phyloP scores from a whole-genome alignment of 176 grass and related monocot species.

The Ensete glaucum region DNA sequence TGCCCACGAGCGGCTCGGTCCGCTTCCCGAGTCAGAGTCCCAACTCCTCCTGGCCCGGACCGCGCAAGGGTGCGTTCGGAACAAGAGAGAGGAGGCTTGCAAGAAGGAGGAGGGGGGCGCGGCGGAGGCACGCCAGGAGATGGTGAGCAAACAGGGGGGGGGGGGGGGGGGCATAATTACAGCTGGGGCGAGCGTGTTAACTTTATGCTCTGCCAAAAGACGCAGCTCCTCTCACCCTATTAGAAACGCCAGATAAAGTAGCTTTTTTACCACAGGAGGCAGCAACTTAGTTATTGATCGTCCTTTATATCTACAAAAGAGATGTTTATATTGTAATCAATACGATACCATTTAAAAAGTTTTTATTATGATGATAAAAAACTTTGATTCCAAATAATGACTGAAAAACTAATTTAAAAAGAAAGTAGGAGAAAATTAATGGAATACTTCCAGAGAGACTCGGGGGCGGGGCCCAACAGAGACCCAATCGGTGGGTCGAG shows the following conservation, averaged over 20 bases:
- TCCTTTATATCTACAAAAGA: too few relatives aligned
- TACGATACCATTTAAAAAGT: too few relatives aligned
- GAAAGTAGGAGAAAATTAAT: too few relatives aligned
- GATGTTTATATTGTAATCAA: too few relatives aligned
- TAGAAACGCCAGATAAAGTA: conserved; percentile 5
- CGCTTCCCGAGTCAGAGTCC: conserved; percentile 18
- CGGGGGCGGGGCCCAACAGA: background rate
- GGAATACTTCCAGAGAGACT: too few relatives aligned
- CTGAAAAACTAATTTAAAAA: too few relatives aligned
- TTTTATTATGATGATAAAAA: too few relatives aligned
- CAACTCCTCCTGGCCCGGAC: conserved; percentile 14
- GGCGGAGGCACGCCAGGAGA: too few relatives aligned
- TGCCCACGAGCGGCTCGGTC: conserved; percentile 12
- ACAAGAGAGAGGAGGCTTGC: background rate
- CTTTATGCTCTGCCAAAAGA: background rate
- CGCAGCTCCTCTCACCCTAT: too few relatives aligned
- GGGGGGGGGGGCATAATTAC: conserved; percentile 4
- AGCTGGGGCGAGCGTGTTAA: conserved; percentile 1
- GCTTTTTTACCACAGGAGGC: conserved; percentile 26
- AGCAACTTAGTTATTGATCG: too few relatives aligned
- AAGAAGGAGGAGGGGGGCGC: background rate
- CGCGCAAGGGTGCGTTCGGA: too few relatives aligned
- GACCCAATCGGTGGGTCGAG: conserved; percentile 5
- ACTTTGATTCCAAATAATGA: too few relatives aligned
- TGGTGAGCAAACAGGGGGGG: background rate